Percentiles rank a stretch among this genome's conserved stretches.
These are phyloP conservation scores for Euptelea pleiosperma DNA, from an alignment of 164 flowering plant genomes.

Conservation along the genomic window DNA sequence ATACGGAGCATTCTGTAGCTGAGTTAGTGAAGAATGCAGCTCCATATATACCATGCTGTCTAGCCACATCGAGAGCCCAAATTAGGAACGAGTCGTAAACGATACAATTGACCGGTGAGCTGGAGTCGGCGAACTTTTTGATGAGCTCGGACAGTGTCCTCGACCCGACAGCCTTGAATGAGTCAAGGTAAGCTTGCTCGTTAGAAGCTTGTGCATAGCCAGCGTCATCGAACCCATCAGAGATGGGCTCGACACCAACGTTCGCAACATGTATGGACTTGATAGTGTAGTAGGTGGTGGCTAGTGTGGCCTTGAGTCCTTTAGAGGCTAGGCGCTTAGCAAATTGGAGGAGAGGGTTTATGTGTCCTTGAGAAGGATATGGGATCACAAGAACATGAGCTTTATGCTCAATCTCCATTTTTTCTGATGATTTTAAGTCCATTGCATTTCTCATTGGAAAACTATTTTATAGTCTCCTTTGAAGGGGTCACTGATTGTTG, in stretches of 20 bases:
- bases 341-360: conserved; percentile 35
- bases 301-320: conserved; percentile 29
- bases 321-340: conserved; percentile 24
- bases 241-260: conserved; percentile 26
- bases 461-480: no score
- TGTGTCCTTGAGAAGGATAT: conserved; percentile 36
- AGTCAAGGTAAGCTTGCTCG: conserved; percentile 11
- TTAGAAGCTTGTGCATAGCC: conserved; percentile 18
- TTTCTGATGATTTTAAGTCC: no score
- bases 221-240: conserved; percentile 38
- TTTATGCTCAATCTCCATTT: background rate
- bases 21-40: conserved; percentile 40
- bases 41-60: conserved; percentile 19
- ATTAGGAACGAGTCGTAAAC: conserved; percentile 33
- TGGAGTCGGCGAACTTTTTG: background rate
- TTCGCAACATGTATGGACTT: conserved; percentile 14
- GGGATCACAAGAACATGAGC: conserved; percentile 30
- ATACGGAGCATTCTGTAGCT: conserved; percentile 22
- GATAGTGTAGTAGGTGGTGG: conserved; percentile 28
- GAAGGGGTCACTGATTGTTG: no score
- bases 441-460: no score
- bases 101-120: conserved; percentile 22
- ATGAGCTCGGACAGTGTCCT: conserved; percentile 28
- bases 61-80: conserved; percentile 35
- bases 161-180: conserved; percentile 32